phyloP scores from a whole-genome alignment of 2,329 filamentous ascomycete species.

The Aureobasidium sp. region DNA sequence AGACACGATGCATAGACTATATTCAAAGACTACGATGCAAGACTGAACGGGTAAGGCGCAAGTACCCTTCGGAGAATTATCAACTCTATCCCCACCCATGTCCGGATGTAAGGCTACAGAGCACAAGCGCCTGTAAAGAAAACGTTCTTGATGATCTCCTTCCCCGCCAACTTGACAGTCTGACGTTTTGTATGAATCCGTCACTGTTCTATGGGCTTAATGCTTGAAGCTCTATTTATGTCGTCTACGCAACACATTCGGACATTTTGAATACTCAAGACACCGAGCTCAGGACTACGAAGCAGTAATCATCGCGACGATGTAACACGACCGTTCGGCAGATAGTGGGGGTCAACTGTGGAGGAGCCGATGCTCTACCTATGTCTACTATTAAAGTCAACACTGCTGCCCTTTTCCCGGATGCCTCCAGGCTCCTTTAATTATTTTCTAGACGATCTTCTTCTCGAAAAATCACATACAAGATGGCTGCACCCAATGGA shows the following conservation, averaged over 20 bases:
- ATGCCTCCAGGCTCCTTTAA: not conserved
- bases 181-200: not conserved
- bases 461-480: not conserved
- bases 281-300: not conserved
- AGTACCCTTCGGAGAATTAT: conserved; percentile 8
- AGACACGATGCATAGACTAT: not conserved
- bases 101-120: not conserved
- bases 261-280: conserved; percentile 1
- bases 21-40: no score
- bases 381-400: not conserved
- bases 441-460: not conserved
- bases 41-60: not conserved
- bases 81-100: conserved; percentile 3
- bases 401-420: not conserved
- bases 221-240: not conserved
- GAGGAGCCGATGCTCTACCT: not conserved
- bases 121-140: not conserved
- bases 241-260: not conserved
- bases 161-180: no score
- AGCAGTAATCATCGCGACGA: not conserved
- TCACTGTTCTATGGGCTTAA: not conserved
- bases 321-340: not conserved
- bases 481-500: conserved; percentile 36
- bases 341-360: not conserved
- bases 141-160: not conserved